These are phyloP conservation scores for Trametes gibbosa DNA, from an alignment of 768 basidiomycete genomes.

Conservation along the genomic window DNA sequence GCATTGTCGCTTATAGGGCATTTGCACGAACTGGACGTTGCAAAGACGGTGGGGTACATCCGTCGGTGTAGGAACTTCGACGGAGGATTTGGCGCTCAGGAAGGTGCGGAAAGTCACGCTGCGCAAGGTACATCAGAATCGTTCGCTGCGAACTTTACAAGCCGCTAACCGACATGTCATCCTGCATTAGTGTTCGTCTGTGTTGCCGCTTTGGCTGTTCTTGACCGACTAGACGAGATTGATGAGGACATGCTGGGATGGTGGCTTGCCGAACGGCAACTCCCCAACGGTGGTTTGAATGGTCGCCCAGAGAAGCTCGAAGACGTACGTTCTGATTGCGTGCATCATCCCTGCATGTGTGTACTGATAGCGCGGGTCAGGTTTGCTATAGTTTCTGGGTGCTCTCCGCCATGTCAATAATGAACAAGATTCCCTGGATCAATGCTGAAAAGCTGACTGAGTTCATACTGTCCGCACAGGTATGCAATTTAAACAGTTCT, in stretches of 20 bases:
- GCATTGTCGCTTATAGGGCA: slow-evolving; percentile 79
- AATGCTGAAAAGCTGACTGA: slow-evolving; percentile 69
- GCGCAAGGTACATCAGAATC: slow-evolving; percentile 62
- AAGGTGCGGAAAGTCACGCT: slow-evolving; percentile 92
- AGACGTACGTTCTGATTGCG: slow-evolving; percentile 56
- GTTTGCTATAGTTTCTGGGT: slow-evolving; percentile 99
- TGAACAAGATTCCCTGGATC: slow-evolving; percentile 85
- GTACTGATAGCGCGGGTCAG: slow-evolving; percentile 37
- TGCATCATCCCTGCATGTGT: neutral
- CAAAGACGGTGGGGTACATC: slow-evolving; percentile 71
- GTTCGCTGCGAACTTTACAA: neutral
- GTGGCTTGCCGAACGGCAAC: slow-evolving; percentile 94
- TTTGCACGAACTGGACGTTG: slow-evolving; percentile 63
- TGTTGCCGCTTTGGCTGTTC: slow-evolving; percentile 80
- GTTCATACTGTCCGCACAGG: slow-evolving; percentile 91
- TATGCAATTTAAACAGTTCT: slow-evolving; percentile 29
- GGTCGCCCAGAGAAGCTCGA: slow-evolving; percentile 97
- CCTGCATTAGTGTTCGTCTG: slow-evolving; percentile 79
- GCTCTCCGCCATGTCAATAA: slow-evolving; percentile 80
- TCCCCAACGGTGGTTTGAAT: slow-evolving; percentile 91
- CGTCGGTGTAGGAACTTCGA: slow-evolving; percentile 87
- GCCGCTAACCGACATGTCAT: neutral
- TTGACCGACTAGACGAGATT: slow-evolving; percentile 77
- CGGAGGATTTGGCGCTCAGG: slow-evolving; percentile 83
- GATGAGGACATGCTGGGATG: slow-evolving; percentile 80